Evolutionary conservation across 352 stramenopile species (phyloP).

Genomic region (Globisporangium middletonii): DNA sequence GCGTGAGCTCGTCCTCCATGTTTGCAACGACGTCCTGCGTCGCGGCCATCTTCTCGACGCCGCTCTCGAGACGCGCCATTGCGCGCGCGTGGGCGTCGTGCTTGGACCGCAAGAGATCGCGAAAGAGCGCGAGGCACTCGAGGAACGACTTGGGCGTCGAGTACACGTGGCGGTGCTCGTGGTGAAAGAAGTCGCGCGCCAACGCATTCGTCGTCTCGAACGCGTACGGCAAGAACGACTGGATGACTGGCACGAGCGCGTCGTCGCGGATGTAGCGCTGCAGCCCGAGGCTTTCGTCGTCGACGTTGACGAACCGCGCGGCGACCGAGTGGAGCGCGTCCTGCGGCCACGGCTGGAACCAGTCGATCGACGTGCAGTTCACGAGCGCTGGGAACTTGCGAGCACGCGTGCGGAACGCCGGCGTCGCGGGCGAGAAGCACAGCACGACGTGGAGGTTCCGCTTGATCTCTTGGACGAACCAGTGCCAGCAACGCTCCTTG

Average conservation of each 20-base stretch:
- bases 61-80: constrained; percentile 81
- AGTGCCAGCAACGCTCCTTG: constrained; percentile 91
- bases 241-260: constrained; percentile 54
- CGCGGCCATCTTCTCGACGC: constrained; percentile 87
- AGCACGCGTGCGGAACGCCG: constrained; percentile 83
- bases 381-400: constrained; percentile 93
- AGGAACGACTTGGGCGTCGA: constrained; percentile 93
- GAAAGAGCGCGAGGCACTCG: constrained; percentile 88
- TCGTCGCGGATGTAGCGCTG: constrained; percentile 24
- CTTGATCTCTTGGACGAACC: constrained; percentile 88
- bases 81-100: constrained; percentile 47
- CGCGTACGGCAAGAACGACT: constrained; percentile 91
- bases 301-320: constrained; percentile 62
- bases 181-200: constrained; percentile 66
- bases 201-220: constrained; percentile 91
- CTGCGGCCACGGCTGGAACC: constrained; percentile 91
- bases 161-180: constrained; percentile 87
- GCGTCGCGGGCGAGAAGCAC: constrained; percentile 91
- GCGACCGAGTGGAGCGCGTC: constrained; percentile 90
- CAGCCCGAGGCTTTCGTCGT: constrained; percentile 17
- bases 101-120: constrained; percentile 65
- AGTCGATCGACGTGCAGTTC: constrained; percentile 93
- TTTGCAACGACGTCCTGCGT: constrained; percentile 87
- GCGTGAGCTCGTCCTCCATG: constrained; percentile 90
- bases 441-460: constrained; percentile 93